These are phyloP conservation scores for Plasmodium fragile DNA, from an alignment of 169 alveolate genomes.

Conservation along the genomic window DNA sequence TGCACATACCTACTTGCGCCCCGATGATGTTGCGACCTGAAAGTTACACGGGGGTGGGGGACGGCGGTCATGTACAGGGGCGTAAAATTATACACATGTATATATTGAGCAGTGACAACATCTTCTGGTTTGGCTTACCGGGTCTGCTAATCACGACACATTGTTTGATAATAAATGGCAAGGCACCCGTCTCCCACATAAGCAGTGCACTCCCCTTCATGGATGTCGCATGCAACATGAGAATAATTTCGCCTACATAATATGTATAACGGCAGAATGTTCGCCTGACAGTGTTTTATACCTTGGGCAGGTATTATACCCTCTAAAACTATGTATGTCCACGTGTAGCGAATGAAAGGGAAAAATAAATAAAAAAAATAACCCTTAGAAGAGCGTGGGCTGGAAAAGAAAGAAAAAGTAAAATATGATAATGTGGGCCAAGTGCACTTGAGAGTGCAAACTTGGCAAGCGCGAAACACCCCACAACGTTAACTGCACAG, in stretches of 20 bases:
- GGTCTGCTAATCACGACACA: background rate
- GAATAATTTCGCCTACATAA: background rate
- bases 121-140: background rate
- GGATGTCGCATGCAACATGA: background rate
- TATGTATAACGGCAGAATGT: background rate
- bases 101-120: background rate
- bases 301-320: background rate
- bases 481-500: background rate
- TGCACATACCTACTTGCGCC: background rate
- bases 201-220: background rate
- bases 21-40: background rate
- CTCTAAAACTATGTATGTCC: background rate
- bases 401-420: background rate
- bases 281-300: background rate
- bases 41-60: background rate
- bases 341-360: background rate
- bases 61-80: background rate
- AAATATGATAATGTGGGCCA: background rate
- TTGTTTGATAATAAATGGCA: background rate
- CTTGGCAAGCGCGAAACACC: background rate
- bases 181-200: background rate
- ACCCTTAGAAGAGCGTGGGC: background rate
- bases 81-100: background rate
- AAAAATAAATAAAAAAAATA: conserved; percentile 5
- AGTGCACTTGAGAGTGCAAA: background rate